A percentile compares a stretch with the other conserved stretches of the same genome.
Evolutionary conservation across 2,329 filamentous ascomycete species (phyloP).

Genomic region (Phaeosphaeria sp.): DNA sequence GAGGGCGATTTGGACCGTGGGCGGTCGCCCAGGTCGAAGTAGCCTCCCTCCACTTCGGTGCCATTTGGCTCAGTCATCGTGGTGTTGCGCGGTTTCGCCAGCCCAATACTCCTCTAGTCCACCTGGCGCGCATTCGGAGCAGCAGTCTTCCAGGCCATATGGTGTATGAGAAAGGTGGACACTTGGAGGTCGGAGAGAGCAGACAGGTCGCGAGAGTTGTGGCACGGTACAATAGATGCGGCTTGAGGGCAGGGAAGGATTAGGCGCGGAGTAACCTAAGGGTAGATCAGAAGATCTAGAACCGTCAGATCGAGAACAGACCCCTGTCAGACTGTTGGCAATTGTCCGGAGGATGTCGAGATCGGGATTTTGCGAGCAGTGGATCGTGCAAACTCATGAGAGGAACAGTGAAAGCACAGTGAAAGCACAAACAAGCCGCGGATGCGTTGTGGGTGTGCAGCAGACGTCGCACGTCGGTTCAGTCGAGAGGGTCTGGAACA

Average conservation of each 20-base stretch:
- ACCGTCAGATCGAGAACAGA: not conserved
- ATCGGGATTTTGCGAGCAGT: not conserved
- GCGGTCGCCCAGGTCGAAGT: conserved; percentile 36
- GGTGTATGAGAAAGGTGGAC: not conserved
- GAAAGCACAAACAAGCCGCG: not conserved
- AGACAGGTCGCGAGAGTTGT: not conserved
- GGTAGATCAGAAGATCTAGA: not conserved
- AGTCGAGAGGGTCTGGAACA: conserved; percentile 1
- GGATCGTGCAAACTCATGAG: not conserved
- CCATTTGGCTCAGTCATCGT: conserved; percentile 29
- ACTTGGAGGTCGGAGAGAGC: not conserved
- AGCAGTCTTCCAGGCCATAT: not conserved
- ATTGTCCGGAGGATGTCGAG: not conserved
- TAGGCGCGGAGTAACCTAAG: not conserved
- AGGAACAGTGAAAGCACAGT: not conserved
- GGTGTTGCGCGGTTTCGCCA: not conserved
- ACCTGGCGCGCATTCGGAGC: conserved; percentile 1
- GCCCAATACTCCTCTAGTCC: conserved; percentile 2
- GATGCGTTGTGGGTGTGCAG: not conserved
- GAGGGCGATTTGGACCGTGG: conserved; percentile 31
- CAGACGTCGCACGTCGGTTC: not conserved
- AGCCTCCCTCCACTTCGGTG: conserved; percentile 24
- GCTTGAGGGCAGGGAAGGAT: not conserved
- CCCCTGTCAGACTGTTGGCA: not conserved
- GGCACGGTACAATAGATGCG: conserved; percentile 5